Conservation (phyloP, 2,329 filamentous ascomycete genomes). For the Clathrospora elynae region DNA sequence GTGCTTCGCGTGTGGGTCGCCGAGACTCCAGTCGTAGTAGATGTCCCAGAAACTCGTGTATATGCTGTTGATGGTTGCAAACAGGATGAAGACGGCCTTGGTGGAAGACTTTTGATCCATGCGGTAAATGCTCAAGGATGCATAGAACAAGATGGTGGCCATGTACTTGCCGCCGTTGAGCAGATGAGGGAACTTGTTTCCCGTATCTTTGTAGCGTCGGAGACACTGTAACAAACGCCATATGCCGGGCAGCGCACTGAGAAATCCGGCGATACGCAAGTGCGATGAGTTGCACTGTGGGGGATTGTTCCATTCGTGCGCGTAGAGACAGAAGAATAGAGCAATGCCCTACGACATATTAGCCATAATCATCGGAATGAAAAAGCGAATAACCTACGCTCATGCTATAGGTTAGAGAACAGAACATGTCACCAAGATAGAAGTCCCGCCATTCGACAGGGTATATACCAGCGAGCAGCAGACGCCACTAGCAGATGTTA, state of each 20-base stretch:
- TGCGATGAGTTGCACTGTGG: conserved; percentile 81
- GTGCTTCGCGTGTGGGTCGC: conserved; percentile 73
- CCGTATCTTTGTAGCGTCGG: conserved; percentile 84
- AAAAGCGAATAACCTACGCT: conserved; percentile 63
- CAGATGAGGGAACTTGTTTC: conserved; percentile 87
- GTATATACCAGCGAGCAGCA: conserved; percentile 83
- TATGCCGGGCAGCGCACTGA: conserved; percentile 80
- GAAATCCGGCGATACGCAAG: conserved; percentile 83
- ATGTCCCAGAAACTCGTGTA: conserved; percentile 93
- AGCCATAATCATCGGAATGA: conserved; percentile 1
- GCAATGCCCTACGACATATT: conserved; percentile 70
- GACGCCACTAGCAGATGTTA: conserved; percentile 68
- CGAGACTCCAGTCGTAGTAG: conserved; percentile 94
- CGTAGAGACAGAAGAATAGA: conserved; percentile 93
- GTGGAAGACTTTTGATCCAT: conserved; percentile 67
- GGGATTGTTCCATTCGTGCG: conserved; percentile 74
- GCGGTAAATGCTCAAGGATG: conserved; percentile 81
- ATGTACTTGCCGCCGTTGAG: conserved; percentile 91
- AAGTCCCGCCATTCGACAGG: conserved; percentile 97
- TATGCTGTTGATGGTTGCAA: conserved; percentile 79
- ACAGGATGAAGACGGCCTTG: conserved; percentile 74
- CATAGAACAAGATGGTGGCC: conserved; percentile 79
- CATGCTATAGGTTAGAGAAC: conserved; percentile 88
- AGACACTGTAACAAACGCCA: conserved; percentile 92
- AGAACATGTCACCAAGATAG: conserved; percentile 97